These are phyloP conservation scores for Botrytis porri DNA, from an alignment of 2,329 filamentous ascomycete species.

Conservation along the genomic window DNA sequence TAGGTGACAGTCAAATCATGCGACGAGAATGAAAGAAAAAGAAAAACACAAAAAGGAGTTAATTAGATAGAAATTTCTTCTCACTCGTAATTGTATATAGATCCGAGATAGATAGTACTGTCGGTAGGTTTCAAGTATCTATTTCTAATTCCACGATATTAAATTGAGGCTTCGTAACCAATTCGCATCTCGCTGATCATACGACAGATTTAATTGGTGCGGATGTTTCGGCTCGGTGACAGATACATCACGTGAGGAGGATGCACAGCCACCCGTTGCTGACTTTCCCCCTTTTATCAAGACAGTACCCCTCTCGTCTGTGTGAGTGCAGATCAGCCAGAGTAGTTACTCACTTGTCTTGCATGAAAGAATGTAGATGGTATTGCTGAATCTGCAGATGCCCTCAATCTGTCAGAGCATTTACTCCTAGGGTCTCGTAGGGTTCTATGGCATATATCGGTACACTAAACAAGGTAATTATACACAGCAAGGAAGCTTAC, in stretches of 20 bases:
- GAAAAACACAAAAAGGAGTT: constrained; percentile 4
- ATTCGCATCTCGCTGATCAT: constrained; percentile 12
- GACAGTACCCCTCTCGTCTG: neutral
- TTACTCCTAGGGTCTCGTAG: neutral
- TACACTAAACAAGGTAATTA: neutral
- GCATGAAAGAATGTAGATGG: neutral
- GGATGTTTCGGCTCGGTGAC: neutral
- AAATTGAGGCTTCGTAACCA: constrained; percentile 20
- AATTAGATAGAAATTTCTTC: neutral
- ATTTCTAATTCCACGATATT: constrained; percentile 12
- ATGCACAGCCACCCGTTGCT: constrained; percentile 1
- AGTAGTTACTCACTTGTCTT: neutral
- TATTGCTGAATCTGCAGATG: neutral
- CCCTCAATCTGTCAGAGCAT: neutral
- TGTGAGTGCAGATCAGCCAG: neutral
- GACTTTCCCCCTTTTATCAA: neutral
- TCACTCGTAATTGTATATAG: neutral
- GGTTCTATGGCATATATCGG: neutral
- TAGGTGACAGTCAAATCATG: constrained; percentile 2
- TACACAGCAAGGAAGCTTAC: neutral
- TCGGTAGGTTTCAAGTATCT: neutral
- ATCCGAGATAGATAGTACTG: neutral
- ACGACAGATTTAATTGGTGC: constrained; percentile 10
- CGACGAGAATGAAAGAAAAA: constrained; percentile 5
- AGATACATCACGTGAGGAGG: neutral